Base-by-base conservation (phyloP, 2,329 filamentous ascomycete genomes). In the Calonectria naviculata region DNA sequence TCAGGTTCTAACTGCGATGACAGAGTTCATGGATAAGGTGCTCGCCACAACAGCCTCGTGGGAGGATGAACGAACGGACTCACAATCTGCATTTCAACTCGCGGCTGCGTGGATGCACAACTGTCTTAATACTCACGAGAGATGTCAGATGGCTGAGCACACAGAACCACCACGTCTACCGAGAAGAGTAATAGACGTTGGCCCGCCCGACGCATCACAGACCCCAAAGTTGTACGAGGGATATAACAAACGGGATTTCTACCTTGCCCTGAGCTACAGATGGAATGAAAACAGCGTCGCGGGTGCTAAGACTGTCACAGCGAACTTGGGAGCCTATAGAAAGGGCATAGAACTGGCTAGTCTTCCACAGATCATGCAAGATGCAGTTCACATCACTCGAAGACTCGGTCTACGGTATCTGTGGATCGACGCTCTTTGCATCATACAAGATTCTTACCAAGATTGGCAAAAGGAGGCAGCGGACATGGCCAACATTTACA, bases 361-460 rank as follows among this genome's bases (percentile, higher is more conserved):
- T 24, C 36, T 67, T 9, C 65, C 54, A 6, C 31, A 49, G 19
- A 67, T 34, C 21, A 60, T 67, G 29, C 65, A 60, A 26, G 65
- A 67, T 17, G 41, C 41, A 1, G 36, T 67, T 2, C 28, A 49
- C 5, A 61, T 61, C 34, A 60, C 65, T 7, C 52, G 65, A 24
- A 44, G 44, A 3, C 65, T 61, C 19, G 52, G 52, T 2, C 31
- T 67, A 13, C 42, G 38, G 2, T 66, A 66, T 15, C 17, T 66
- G 26, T 66, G 64, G 64, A 67, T 67, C 17, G 65, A 67, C 41
- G 46, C 49, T 5, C 8, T 60, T 17, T 67, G 54, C 65, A 67
- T 67, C 13, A 67, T 67, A 13, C 65, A 67, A 28, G 42, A 67
- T 24, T 61, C 65, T 6, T 15, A 44, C 3, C 15, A 44, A 4